These are phyloP conservation scores for Auxenochlorella protothecoides DNA, from an alignment of 139 green algal genomes.

Conservation along the genomic window DNA sequence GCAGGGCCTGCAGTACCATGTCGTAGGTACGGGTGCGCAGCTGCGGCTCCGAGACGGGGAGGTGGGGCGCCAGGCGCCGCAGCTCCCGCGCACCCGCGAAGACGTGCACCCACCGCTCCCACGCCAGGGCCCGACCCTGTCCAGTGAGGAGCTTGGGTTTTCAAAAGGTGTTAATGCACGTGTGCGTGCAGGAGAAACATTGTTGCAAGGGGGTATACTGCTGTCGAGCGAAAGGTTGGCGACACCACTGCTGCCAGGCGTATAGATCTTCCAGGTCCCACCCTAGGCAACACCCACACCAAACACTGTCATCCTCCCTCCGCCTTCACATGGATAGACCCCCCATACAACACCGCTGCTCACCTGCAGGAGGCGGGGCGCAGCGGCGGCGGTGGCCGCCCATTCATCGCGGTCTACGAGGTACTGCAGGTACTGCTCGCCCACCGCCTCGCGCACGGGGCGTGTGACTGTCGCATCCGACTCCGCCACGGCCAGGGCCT, in stretches of 20 bases:
- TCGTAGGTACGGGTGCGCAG: constrained; percentile 68
- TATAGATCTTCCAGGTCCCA: no score
- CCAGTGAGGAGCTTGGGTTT: no score
- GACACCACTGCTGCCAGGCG: no score
- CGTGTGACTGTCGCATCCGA: constrained; percentile 23
- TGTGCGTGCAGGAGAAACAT: no score
- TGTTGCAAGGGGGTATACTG: no score
- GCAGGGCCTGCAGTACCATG: constrained; percentile 59
- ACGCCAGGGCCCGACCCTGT: constrained; percentile 23
- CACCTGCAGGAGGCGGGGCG: constrained; percentile 42
- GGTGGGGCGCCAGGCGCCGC: constrained; percentile 49
- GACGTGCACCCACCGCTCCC: constrained; percentile 62
- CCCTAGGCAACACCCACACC: no score
- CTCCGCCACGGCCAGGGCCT: constrained; percentile 60
- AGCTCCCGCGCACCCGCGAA: constrained; percentile 70
- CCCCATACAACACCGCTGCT: background rate
- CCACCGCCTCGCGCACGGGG: constrained; percentile 13
- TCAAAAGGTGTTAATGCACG: no score
- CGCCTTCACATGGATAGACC: no score
- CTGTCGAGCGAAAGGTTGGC: no score
- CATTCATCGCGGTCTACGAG: constrained; percentile 33
- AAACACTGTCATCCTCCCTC: no score
- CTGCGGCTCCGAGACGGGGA: constrained; percentile 57
- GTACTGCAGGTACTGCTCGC: constrained; percentile 33
- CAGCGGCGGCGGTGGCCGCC: constrained; percentile 41